Evolutionary conservation across 306 rosid genomes (phyloP), one percentile per base, ranked within the genome.

Genomic region (Quercus suber): DNA sequence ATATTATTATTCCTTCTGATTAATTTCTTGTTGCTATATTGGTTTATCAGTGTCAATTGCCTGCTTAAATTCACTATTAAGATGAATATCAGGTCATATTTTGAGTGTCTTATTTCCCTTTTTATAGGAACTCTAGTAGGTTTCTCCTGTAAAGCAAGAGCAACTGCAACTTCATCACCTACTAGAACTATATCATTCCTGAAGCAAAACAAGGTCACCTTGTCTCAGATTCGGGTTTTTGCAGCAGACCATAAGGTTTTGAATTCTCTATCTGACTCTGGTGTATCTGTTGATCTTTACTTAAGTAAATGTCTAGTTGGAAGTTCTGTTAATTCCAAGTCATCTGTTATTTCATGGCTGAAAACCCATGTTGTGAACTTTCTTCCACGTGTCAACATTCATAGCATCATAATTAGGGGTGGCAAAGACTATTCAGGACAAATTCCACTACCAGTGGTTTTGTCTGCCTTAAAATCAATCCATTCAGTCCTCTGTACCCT

Each of bases 241-340:
- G 79, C 76, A 55, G 73, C 77, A 20, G 90, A 86, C 78, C 86
- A 65, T 55, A 85, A 84, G 80, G 81, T 71, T 77, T 73, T 88
- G 71, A 59, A 79, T 73, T 64, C 83, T 67, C 78, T 89, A 8
- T 70, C 79, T 33, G 63, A 82, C 76, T 72, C 84, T 70, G 83
- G 89, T 3, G 75, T 75, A 52, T 82, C 88, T 43, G 77, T 89
- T 71, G 93, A 90, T 89, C 79, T 90, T 55, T 89, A 86, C 88
- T 72, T 92, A 17, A 86, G 82, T 53, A 84, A 74, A 78, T 83
- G 58, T 79, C 84, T 82, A 64, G 84, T 83, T 33, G 70, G 82
- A 49, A 79, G 21, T 60, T 74, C 79, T 71, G 35, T 75, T 11
- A 75, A 72, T 60, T 88, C 94, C 30, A 83, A 81, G 78, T 41